These are phyloP conservation scores for Capillidium heterosporum DNA, from an alignment of 371 early-diverging fungal genomes.

Conservation along the genomic window DNA sequence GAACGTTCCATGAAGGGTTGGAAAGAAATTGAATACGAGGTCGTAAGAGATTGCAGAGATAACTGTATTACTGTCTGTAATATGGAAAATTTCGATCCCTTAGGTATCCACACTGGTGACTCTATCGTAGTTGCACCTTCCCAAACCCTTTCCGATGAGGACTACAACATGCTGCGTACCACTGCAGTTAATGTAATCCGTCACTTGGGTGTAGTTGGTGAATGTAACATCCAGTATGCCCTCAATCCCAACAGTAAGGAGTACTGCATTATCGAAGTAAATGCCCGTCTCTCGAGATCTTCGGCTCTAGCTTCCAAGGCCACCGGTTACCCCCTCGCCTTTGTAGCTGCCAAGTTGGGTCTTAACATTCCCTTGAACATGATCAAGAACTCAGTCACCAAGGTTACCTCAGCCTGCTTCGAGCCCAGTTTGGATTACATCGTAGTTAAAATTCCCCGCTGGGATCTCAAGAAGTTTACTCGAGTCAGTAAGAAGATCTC, in stretches of 20 bases:
- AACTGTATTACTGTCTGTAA: constrained; percentile 96
- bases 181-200: constrained; percentile 87
- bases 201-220: constrained; percentile 91
- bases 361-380: constrained; percentile 67
- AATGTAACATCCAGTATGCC: constrained; percentile 92
- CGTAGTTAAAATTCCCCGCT: constrained; percentile 89
- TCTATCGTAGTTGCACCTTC: constrained; percentile 91
- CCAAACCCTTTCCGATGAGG: constrained; percentile 83
- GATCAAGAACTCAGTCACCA: constrained; percentile 77
- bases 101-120: constrained; percentile 90
- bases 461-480: constrained; percentile 86
- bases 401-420: constrained; percentile 82
- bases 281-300: constrained; percentile 77
- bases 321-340: constrained; percentile 88
- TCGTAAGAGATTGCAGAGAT: constrained; percentile 84
- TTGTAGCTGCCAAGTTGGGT: constrained; percentile 87
- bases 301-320: constrained; percentile 86
- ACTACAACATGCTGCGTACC: constrained; percentile 84
- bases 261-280: constrained; percentile 88
- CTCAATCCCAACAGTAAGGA: constrained; percentile 71
- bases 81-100: constrained; percentile 97
- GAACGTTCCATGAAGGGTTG: constrained; percentile 93
- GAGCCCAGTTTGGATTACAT: constrained; percentile 88
- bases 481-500: constrained; percentile 67
- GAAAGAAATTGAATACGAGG: constrained; percentile 96